These are phyloP conservation scores for Solanum clarkiae DNA, from an alignment of 257 asterid species.

Conservation along the genomic window DNA sequence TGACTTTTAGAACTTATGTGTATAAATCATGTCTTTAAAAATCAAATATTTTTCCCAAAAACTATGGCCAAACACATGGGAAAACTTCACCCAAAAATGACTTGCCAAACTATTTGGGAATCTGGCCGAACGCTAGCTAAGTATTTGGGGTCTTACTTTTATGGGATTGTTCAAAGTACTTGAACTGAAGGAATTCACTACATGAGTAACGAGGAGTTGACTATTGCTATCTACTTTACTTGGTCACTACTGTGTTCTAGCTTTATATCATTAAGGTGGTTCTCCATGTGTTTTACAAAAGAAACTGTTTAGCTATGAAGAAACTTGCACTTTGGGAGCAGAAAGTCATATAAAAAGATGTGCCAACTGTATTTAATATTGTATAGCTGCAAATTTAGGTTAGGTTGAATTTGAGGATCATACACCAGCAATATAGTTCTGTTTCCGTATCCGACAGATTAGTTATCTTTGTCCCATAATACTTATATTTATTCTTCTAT, in stretches of 20 bases:
- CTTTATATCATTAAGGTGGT: not conserved
- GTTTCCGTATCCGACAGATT: not conserved
- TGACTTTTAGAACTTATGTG: not conserved
- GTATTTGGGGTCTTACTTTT: not conserved
- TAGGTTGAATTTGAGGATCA: not conserved
- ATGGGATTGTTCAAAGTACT: not conserved
- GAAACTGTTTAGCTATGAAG: not conserved
- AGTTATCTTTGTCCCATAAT: not conserved
- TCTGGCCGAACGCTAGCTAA: not conserved
- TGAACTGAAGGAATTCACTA: not conserved
- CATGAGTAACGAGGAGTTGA: not conserved
- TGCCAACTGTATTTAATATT: not conserved
- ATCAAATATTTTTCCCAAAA: not conserved
- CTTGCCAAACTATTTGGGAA: not conserved
- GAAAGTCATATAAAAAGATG: not conserved
- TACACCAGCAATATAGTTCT: not conserved
- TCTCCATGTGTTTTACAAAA: not conserved
- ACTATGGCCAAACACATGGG: not conserved
- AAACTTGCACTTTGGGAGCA: not conserved
- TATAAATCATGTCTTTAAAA: not conserved
- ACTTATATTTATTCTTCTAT: not conserved
- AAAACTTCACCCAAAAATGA: not conserved
- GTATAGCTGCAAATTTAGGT: not conserved
- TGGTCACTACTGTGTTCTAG: not conserved
- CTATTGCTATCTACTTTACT: not conserved